These are phyloP conservation scores for Grosmannia penicillata DNA, from an alignment of 2,329 filamentous ascomycete genomes.

Conservation along the genomic window DNA sequence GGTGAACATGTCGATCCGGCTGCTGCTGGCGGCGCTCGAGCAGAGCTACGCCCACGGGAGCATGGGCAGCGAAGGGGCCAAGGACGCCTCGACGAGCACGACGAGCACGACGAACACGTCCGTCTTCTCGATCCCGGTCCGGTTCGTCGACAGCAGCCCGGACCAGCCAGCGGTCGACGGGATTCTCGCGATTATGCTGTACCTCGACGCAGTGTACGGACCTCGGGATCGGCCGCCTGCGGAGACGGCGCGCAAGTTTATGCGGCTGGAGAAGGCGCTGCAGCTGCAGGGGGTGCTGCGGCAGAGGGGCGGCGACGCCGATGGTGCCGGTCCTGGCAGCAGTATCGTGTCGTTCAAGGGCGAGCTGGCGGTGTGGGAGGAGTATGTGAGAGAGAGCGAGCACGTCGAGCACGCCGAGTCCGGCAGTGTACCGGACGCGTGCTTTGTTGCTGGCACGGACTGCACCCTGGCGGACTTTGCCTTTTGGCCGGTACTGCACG, in stretches of 20 bases:
- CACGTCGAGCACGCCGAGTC: no score
- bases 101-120: constrained; percentile 15
- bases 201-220: constrained; percentile 42
- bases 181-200: constrained; percentile 38
- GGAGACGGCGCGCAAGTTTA: constrained; percentile 22
- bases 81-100: constrained; percentile 9
- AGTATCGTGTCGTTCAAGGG: constrained; percentile 11
- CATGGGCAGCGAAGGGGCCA: constrained; percentile 15
- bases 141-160: constrained; percentile 40
- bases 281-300: constrained; percentile 23
- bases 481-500: constrained; percentile 39
- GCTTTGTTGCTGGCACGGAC: constrained; percentile 31
- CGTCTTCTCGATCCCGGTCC: constrained; percentile 37
- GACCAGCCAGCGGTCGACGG: constrained; percentile 31
- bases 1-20: constrained; percentile 31
- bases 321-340: no score
- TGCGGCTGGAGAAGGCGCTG: constrained; percentile 27
- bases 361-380: constrained; percentile 27
- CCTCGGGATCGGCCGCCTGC: constrained; percentile 7
- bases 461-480: constrained; percentile 38
- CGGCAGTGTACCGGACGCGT: no score
- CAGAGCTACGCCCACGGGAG: constrained; percentile 32
- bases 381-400: constrained; percentile 15
- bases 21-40: constrained; percentile 34
- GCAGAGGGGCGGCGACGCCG: not conserved